phyloP scores from a whole-genome alignment of 441 rosid genomes.

The Pelargonium fulgidum region DNA sequence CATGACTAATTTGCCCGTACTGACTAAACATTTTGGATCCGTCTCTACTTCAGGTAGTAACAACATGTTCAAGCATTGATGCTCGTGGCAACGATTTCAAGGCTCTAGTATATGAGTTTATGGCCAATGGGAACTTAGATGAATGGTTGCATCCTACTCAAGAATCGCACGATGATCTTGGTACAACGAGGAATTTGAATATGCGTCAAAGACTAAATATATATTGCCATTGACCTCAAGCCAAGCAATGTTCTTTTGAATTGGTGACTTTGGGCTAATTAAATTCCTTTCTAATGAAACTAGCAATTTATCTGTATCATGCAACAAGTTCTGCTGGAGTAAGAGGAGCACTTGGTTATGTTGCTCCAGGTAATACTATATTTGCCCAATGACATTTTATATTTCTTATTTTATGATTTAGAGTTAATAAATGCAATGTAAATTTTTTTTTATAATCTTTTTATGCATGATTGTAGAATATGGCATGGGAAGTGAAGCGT shows the following conservation, averaged over 20 bases:
- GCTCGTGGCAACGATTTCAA: constrained; percentile 11
- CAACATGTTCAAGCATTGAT: constrained; percentile 17
- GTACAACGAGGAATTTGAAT: background rate
- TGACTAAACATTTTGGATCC: no score
- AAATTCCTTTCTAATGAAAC: background rate
- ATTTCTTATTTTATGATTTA: no score
- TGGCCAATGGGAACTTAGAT: constrained; percentile 18
- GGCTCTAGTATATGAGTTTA: constrained; percentile 17
- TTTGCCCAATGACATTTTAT: no score
- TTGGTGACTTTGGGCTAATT: constrained; percentile 10
- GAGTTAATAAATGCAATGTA: no score
- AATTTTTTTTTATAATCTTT: no score
- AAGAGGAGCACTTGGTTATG: background rate
- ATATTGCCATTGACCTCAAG: constrained; percentile 14
- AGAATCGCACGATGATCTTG: background rate
- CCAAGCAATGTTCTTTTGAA: constrained; percentile 9
- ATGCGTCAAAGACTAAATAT: constrained; percentile 10
- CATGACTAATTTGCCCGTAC: no score
- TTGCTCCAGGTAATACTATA: constrained; percentile 18
- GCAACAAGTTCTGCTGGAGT: background rate
- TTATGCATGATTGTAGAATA: background rate
- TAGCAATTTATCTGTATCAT: rapidly evolving
- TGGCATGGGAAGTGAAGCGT: constrained; percentile 12
- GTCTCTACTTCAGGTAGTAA: background rate
- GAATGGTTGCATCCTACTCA: background rate